Conservation (phyloP, 2,329 filamentous ascomycete genomes). For the Aspergillus sp. region DNA sequence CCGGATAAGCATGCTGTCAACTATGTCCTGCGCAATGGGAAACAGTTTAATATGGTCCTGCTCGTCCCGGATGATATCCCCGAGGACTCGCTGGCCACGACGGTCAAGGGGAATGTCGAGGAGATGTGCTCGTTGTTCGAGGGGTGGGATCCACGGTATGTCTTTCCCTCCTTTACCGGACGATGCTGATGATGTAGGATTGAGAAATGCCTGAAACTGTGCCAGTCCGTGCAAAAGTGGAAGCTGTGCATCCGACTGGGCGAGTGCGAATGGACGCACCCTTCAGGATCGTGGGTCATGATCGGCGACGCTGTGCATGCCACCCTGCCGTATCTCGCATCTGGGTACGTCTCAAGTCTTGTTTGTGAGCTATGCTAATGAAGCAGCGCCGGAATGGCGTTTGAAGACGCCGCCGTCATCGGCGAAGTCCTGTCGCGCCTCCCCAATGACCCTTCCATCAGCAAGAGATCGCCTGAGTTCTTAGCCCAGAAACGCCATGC, state of each 20-base stretch:
- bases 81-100: constrained; percentile 44
- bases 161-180: no score
- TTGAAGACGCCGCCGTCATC: constrained; percentile 61
- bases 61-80: constrained; percentile 60
- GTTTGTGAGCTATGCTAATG: neutral
- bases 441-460: constrained; percentile 34
- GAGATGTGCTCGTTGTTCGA: constrained; percentile 56
- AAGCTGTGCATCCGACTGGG: constrained; percentile 53
- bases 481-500: constrained; percentile 35
- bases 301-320: constrained; percentile 66
- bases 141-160: constrained; percentile 56
- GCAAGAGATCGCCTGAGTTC: constrained; percentile 24
- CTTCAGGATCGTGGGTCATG: constrained; percentile 55
- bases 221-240: constrained; percentile 62
- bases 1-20: constrained; percentile 54
- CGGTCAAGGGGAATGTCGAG: constrained; percentile 51
- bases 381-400: constrained; percentile 57
- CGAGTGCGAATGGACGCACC: neutral
- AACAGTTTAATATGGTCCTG: constrained; percentile 53
- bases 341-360: neutral
- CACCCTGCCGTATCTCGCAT: constrained; percentile 62
- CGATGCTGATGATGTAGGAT: no score
- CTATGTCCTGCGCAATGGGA: constrained; percentile 59
- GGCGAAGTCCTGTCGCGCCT: constrained; percentile 55
- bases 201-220: constrained; percentile 57